Conservation (phyloP, 202 grass and related monocot species). For the Eragrostis tef region DNA sequence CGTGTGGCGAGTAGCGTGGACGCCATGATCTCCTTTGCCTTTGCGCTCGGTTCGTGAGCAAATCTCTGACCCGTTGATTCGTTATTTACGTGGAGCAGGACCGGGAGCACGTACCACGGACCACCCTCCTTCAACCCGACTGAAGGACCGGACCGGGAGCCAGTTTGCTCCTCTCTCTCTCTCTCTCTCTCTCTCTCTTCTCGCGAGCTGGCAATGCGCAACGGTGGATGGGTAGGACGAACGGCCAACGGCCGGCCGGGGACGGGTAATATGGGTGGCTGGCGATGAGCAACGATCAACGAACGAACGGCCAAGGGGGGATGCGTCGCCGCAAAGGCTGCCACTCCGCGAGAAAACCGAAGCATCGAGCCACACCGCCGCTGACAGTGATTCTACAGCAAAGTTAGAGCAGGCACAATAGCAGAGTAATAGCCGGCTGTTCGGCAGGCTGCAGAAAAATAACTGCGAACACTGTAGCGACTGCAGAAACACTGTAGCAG, state of each 20-base stretch:
- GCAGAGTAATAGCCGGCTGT: no score
- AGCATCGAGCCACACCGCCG: constrained; percentile 34
- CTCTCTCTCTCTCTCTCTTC: no score
- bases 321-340: constrained; percentile 26
- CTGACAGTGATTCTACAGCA: background rate
- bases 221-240: background rate
- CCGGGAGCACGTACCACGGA: background rate
- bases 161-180: background rate
- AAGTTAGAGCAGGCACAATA: no score
- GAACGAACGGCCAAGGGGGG: background rate
- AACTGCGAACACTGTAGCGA: no score
- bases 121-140: background rate
- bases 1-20: background rate
- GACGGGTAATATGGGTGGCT: no score
- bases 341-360: constrained; percentile 27
- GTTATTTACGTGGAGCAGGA: constrained; percentile 11
- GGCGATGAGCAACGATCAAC: background rate
- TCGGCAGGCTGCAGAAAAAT: no score
- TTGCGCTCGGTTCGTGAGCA: background rate
- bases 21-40: background rate
- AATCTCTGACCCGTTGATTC: constrained; percentile 28
- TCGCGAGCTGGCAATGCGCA: background rate
- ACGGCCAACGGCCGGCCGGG: no score
- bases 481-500: no score
- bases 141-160: background rate